Evolutionary conservation across 495 filamentous ascomycete species (phyloP).

Genomic region (Podospora pseudocomata): DNA sequence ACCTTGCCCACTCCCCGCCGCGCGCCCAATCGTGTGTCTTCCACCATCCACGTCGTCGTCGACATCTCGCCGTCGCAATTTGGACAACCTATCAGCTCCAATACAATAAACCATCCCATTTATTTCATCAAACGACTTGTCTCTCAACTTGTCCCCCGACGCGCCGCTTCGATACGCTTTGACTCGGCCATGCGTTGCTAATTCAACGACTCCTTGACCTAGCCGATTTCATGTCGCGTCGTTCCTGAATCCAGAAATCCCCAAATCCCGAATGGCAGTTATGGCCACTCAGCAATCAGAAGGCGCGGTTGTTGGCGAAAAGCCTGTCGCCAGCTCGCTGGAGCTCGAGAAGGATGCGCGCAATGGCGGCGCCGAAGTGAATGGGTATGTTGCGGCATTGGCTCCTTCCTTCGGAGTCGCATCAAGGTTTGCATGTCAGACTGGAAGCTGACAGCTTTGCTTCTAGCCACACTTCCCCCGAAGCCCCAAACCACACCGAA

Average conservation of each 20-base stretch:
- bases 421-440: neutral
- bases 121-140: neutral
- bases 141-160: neutral
- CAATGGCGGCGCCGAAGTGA: conserved; percentile 25
- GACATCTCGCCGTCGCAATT: conserved; percentile 9
- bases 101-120: too few relatives aligned
- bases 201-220: neutral
- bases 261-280: conserved; percentile 44
- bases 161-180: neutral
- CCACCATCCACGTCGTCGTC: conserved; percentile 15
- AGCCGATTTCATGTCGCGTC: conserved; percentile 35
- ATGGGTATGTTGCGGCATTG: conserved; percentile 29
- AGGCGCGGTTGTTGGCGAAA: conserved; percentile 44
- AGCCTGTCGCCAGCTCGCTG: conserved; percentile 46
- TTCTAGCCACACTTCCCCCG: conserved; percentile 21
- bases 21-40: conserved; percentile 10
- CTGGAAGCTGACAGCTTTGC: neutral
- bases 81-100: neutral
- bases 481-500: neutral
- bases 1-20: conserved; percentile 16
- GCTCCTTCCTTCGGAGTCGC: conserved; percentile 1
- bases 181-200: conserved; percentile 20
- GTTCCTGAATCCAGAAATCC: conserved; percentile 10
- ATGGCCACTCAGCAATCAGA: conserved; percentile 55
- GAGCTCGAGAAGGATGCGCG: conserved; percentile 39